Evolutionary conservation across 495 filamentous ascomycete genomes (phyloP), one percentile per base, ranked within the genome.

Genomic region (Aspergillus leporis): DNA sequence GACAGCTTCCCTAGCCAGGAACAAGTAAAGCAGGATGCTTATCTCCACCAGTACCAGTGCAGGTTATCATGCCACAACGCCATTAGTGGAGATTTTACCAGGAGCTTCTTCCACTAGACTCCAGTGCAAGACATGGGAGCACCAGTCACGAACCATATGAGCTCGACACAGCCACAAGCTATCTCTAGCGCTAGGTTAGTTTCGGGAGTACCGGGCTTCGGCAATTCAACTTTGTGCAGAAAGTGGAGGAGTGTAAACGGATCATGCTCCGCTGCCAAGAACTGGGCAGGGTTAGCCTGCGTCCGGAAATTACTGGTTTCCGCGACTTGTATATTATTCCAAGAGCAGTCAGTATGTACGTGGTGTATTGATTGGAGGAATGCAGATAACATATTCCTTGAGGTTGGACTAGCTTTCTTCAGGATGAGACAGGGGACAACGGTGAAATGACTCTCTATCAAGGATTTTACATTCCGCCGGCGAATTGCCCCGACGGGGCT

Each of bases 171-270:
- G 41, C 41, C 41, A 45, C 41, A 45, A n/a, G 18, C 41, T 45
- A 45, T 8, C 41, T 45, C 41, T 45, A 45, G 41, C 41, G 41
- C 41, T 12, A 14, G 34, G 34, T 14, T 36, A 36, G 13, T 36
- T 21, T 1, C 41, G 41, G 41, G n/a, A 45, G 18, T 45, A n/a
- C 41, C 16, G 41, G 16, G 34, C 34, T 18, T 45, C 41, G 41
- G 41, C 41, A 45, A 21, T 45, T 45, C 41, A n/a, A 45, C 25
- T 45, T 45, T 14, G 41, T 45, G 41, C 41, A 45, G 41, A 45
- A 45, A 45, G 16, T 45, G 41, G 41, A 45, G 41, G 41, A 45
- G 34, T 21, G 19, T 45, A 45, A 12, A 19, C 34, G 34, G 34
- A 28, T 12, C 8, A 2, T 14, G 34, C 34, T 45, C 41, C 41